Evolutionary conservation across 2,329 filamentous ascomycete species (phyloP), one percentile per base, ranked within the genome.

Genomic region (Stagonosporopsis chrysanthemi): DNA sequence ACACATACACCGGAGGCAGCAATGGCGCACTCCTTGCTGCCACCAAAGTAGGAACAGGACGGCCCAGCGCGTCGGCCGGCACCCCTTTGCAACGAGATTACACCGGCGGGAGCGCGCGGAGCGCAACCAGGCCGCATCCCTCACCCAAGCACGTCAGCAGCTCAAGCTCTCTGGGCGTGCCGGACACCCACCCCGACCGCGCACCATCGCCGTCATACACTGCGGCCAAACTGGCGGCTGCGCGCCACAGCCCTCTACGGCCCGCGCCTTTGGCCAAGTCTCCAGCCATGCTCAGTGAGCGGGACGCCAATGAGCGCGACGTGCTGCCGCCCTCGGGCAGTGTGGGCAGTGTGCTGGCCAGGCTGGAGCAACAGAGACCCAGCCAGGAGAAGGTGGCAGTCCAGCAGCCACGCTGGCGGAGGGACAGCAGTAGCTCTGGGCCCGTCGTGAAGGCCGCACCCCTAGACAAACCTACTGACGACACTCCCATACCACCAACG

Each of bases 181-280:
- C 72, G 41, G 64, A 63, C 6, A 68, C 68, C 47, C 56, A 64
- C 42, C 33, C 55, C 54, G 67, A 70, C 49, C 72, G 68, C n/a
- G 41, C 56, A 41, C 56, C 50, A 2, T 87, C 83, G 42, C 81
- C 86, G 6, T 88, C 85, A 5, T 83, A 84, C 59, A 84, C 88
- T 60, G 86, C 86, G 12, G 86, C 86, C 12, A 85, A 81, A 28
- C 75, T 87, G 24, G 86, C 86, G 2, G 88, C 87, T 19, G 87
- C 86, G 52, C 80, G 88, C 70, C 84, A 85, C 15, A 82, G 80
- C 24, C 85, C 85, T 19, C 59, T 69, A 57, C 70, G 64, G 49
- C 70, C 71, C 7, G 48, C 58, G 12, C 45, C 64, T 17, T 65
- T 67, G 36, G 48, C 61, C 26, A 52, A 56, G 19, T 33, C 45